Evolutionary conservation across 371 early-diverging fungal genomes (phyloP), one percentile per base, ranked within the genome.

Genomic region (Saksenaea vasiformis): DNA sequence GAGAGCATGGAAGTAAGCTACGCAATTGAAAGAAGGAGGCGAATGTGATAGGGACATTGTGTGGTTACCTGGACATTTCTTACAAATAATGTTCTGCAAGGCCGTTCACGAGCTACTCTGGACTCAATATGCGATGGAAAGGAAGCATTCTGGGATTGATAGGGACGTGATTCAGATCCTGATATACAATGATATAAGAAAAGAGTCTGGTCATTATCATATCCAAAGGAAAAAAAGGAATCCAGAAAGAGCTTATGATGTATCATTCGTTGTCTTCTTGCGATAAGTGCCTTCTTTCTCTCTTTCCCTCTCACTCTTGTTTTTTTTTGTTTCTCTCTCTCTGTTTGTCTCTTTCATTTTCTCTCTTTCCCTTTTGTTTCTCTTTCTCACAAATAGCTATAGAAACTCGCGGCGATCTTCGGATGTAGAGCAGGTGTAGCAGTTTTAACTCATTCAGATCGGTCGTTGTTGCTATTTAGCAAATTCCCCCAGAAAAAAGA

Each of bases 41-140:
- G 11, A 51, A n/a, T 64, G 22, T 17, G 11, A 39, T 27, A 3
- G 17, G 31, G 5, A n/a, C 15, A 15, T 22, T 54, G 5, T 39
- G 35, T 39, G 35, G 55, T 72, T 82, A 84, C 84, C 82, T 84
- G 82, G 66, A 82, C 74, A 70, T 84, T 79, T 71, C 84, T 78
- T 26, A 84, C 75, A 65, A 84, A 84, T 27, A 84, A 61, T 11
- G 84, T 84, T 69, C 84, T 70, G 61, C 83, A 82, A 38, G 83
- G 83, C 55, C 75, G 72, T 58, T 82, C 83, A 61, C 71, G 71
- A 35, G 79, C 78, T 3, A 76, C 70, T 66, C 81, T 77, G 56
- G 79, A 66, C 57, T 78, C 79, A 60, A 81, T 74, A 39, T 72
- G 73, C 34, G 70, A 54, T 47, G 74, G 73, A 55, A 76, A 64